Evolutionary conservation across 2,329 filamentous ascomycete genomes (phyloP), one percentile per base, ranked within the genome.

Genomic region (Clarireedia hainanense): DNA sequence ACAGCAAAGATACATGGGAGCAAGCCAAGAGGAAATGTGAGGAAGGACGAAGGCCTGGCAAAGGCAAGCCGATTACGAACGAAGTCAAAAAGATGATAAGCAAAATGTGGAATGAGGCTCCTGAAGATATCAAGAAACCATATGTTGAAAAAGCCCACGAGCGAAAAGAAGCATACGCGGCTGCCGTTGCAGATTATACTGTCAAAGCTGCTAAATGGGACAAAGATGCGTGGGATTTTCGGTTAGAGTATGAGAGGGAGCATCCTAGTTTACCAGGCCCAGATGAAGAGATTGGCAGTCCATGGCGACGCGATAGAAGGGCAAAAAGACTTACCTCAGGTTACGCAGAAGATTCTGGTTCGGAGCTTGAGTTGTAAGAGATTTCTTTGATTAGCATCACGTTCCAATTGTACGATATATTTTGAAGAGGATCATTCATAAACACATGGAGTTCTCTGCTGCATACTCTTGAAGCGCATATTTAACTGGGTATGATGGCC

Each of bases 81-180:
- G 89, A 95, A 66, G 88, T 97, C 55, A 88, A 94, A 36, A 81
- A 85, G 50, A 89, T 91, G 69, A 82, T 94, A 9, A 91, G 91
- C 27, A 86, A 87, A 67, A 91, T 94, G 85, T 99, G 94, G 94
- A 89, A 87, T 63, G 86, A 88, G 50, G 84, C 88, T 0, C 72
- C 78, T 1, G 76, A 83, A 5, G 87, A 88, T 46, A 80, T 84
- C 63, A 89, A 86, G 66, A 79, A 80, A 67, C 91, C 91, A 0
- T 97, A 88, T 66, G 80, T 91, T 49, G 85, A 90, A 27, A 79
- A 85, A 68, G 88, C 88, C 4, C 78, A 84, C 54, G 78, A 78
- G 52, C 86, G 89, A 62, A 91, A 91, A 68, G 76, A 79, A 56
- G 75, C 72, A 1, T 88, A 91, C 62, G 75, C 75, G 27, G 75